Evolutionary conservation across 257 asterid species (phyloP).

Genomic region (Nicotiana obtusifolia): DNA sequence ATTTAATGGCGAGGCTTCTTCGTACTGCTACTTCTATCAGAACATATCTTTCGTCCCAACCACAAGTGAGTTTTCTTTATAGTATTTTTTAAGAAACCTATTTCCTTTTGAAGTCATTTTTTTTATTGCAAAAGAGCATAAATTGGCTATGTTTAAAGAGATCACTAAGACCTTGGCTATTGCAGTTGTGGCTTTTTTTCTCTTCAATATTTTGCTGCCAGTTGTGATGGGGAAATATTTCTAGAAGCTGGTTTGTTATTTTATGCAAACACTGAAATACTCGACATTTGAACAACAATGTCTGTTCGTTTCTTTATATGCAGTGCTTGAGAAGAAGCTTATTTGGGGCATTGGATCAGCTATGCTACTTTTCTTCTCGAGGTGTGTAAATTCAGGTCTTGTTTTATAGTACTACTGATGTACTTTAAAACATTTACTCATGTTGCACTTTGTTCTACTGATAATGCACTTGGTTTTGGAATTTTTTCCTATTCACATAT

Average conservation of each 20-base stretch:
- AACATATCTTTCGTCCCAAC: conserved; percentile 26
- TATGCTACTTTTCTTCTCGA: conserved; percentile 48
- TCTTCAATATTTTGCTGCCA: neutral
- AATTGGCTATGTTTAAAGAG: neutral
- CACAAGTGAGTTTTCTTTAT: conserved; percentile 15
- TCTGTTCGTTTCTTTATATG: neutral
- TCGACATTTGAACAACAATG: neutral
- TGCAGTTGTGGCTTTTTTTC: neutral
- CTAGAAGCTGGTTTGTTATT: conserved; percentile 13
- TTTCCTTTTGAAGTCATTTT: no score
- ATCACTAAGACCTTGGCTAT: no score
- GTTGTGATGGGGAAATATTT: neutral
- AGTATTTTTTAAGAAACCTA: no score
- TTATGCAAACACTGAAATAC: neutral
- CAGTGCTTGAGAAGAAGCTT: conserved; percentile 25
- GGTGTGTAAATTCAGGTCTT: conserved; percentile 30
- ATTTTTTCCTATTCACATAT: neutral
- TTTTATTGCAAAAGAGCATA: neutral
- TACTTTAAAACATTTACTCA: neutral
- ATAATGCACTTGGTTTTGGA: neutral
- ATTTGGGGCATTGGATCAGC: conserved; percentile 36
- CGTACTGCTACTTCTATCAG: conserved; percentile 41
- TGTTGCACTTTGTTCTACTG: neutral
- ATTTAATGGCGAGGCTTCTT: conserved; percentile 52
- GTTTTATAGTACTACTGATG: neutral